Evolutionary conservation across 129 eudicot species (phyloP), one percentile per base, ranked within the genome.

Genomic region (Artemisia argyi): DNA sequence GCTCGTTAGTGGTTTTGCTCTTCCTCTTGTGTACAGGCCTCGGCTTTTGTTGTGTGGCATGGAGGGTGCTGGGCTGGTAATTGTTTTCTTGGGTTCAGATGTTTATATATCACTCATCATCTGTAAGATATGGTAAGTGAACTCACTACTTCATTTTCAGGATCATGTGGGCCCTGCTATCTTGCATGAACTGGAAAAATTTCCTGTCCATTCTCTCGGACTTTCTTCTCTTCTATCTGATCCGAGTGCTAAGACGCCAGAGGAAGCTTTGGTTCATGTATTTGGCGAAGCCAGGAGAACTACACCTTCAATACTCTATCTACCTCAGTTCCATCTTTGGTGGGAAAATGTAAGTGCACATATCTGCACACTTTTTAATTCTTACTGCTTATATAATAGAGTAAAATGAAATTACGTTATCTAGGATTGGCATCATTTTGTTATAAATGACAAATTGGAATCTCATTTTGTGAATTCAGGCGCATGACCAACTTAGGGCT

Each of bases 161-260:
- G 99, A 95, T 86, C 99, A 95, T 81, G 68, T 95, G 68, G 99
- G 99, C 65, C 99, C 99, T 63, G 94, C 96, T 30, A 78, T 95
- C 39, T 80, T 95, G 69, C 99, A 95, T 83, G 97, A 91, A 75
- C 86, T 95, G 75, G 99, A 95, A 73, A 95, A 91, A 72, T 91
- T 95, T 76, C 96, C 97, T 61, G 96, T 95, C 71, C 97, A 90
- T 81, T 86, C 97, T 80, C 89, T 95, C 11, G 99, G 96, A 53
- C 92, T 95, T 79, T 89, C 97, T 4, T 95, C 99, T 69, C 91
- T 95, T 61, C 97, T 95, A 28, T 95, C 99, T 51, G 99, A 95
- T 85, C 97, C 99, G 53, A 88, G 99, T 78, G 99, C 99, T 17
- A 95, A 95, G 83, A 91, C 96, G 47, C 97, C 97, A 67, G 99